Evolutionary conservation across 805 yeast species (phyloP), one percentile per base, ranked within the genome.

Genomic region (Isabelozyma rhagii): DNA sequence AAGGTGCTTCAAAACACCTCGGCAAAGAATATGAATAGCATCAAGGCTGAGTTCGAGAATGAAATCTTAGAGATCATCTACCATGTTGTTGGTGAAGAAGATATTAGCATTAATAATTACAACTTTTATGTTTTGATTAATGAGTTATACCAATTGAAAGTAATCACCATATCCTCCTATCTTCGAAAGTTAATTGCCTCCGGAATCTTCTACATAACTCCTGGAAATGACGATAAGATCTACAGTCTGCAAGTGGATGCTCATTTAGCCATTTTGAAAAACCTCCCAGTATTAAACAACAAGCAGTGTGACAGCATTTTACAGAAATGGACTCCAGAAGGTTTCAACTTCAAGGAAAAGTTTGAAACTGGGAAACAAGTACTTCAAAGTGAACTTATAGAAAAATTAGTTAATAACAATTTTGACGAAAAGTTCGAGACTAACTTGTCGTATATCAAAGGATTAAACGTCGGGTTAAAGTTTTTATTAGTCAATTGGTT

Each of bases 141-240:
- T 47, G 84, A 81, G 61, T 63, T 84, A 3, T 74, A 75, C 45
- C 78, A 75, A 41, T 55, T 75, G 47, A 78, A 77, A 43, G 63
- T 86, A 21, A 74, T 87, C 21, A 66, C 80, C 2, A 72, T 84
- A 13, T 82, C 87, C 1, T 78, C 87, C 1, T 93, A 93, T 59
- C 74, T 92, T 50, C 73, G 97, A 58, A 82, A 84, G 56, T 70
- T 92, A 38, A 91, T 93, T 43, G 89, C 97, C 8, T 84, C 94
- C 0, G 99, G 97, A 4, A 74, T 90, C 0, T 80, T 92, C 43
- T 89, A 87, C 64, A 65, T 82, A 10, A 68, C 74, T 3, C 75
- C 80, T 7, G 79, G 58, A 29, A 53, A 53, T 8, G 57, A 59
- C 45, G 48, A 46, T 10, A 43, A 48, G 11, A 31, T 28, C 14